Evolutionary conservation across 2,329 filamentous ascomycete genomes (phyloP).

Genomic region (Alternaria triticimaculans): DNA sequence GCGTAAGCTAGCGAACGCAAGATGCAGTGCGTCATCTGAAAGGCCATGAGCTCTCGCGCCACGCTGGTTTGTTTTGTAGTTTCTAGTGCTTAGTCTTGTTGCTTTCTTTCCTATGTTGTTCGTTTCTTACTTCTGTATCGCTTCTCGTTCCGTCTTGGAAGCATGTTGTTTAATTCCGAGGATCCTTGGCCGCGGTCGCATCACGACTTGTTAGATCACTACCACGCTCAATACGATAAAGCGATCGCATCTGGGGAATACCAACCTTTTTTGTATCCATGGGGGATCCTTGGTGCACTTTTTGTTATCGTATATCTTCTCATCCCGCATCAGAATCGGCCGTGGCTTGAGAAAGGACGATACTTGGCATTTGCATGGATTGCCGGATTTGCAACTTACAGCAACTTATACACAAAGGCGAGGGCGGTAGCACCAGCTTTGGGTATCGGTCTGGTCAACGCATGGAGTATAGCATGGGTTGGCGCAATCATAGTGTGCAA

Average conservation of each 20-base stretch:
- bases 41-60: conserved; percentile 15
- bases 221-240: conserved; percentile 50
- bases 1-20: conserved; percentile 25
- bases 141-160: conserved; percentile 4
- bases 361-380: conserved; percentile 56
- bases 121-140: conserved; percentile 1
- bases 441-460: conserved; percentile 60
- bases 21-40: conserved; percentile 39
- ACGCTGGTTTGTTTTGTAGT: conserved; percentile 18
- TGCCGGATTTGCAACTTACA: conserved; percentile 52
- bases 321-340: conserved; percentile 55
- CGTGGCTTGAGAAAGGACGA: conserved; percentile 50
- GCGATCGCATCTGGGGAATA: conserved; percentile 49
- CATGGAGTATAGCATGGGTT: conserved; percentile 63
- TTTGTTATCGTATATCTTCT: conserved; percentile 59
- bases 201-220: conserved; percentile 42
- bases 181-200: conserved; percentile 42
- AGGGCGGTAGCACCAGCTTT: conserved; percentile 60
- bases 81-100: background rate
- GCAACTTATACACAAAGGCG: conserved; percentile 55
- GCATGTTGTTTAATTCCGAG: conserved; percentile 19
- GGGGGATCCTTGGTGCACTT: conserved; percentile 47
- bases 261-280: conserved; percentile 55
- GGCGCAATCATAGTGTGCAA: conserved; percentile 61
- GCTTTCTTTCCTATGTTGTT: background rate